Evolutionary conservation across 108 stramenopile species (phyloP), one percentile per base, ranked within the genome.

Genomic region (Mayamaea pseudoterrestris): DNA sequence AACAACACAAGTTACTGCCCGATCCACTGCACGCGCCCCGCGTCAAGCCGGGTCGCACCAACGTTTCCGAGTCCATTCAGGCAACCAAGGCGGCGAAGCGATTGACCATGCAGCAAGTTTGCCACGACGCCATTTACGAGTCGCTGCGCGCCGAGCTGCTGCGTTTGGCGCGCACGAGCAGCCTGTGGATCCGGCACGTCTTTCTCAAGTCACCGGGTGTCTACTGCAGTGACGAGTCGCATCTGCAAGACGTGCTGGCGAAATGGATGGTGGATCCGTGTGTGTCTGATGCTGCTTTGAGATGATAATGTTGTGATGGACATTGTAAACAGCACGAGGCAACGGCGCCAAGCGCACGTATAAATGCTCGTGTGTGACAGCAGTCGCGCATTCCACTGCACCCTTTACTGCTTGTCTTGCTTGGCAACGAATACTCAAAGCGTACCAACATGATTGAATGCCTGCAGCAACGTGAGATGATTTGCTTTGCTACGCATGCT

Each of bases 151-250:
- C 16, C 7, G 39, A 41, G 7, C 37, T 59, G 26, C 12, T 59
- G 7, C 6, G 25, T 13, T 30, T 51, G 5, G 48, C 35, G 1
- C 24, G 43, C 6, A 4, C 2, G 31, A 32, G n/a, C 13, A 21
- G 49, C 2, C 17, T 30, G 30, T 59, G 58, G 58, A 50, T 59
- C 1, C 40, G 26, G 26, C 27, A 23, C 14, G 21, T 41, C 41
- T 54, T 54, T 21, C 12, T 54, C 17, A 48, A 48, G 4, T 35
- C 34, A 11, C 50, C 50, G 2, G 20, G 8, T 8, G 21, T 41
- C 13, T 54, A 42, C 23, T 2, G 25, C 12, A 48, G 23, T 2
- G 35, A 34, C 7, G 35, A 20, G 21, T 11, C 30, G 2, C 37
- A 32, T 13, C 37, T 51, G 13, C 34, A 32, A 13, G 30, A 51